These are phyloP conservation scores for Candida nemodendra DNA, from an alignment of 805 yeast genomes.

Conservation along the genomic window DNA sequence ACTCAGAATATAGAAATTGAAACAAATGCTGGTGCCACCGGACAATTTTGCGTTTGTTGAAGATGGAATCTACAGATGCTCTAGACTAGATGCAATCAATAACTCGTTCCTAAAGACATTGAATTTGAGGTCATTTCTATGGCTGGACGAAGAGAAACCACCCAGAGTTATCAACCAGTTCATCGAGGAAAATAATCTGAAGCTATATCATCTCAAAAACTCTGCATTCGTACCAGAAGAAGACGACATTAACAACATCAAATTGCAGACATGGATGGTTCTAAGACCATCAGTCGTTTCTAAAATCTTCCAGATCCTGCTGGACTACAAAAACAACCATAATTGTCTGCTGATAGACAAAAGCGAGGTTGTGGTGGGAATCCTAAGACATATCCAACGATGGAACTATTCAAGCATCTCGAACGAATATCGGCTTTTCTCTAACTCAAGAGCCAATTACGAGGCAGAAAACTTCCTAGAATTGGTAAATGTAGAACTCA, in stretches of 20 bases:
- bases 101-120: constrained; percentile 77
- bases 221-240: constrained; percentile 24
- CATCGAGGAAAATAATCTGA: constrained; percentile 55
- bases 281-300: constrained; percentile 64
- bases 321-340: constrained; percentile 58
- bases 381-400: constrained; percentile 77
- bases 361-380: constrained; percentile 75
- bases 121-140: constrained; percentile 61
- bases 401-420: constrained; percentile 87
- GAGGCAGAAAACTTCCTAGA: constrained; percentile 82
- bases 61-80: constrained; percentile 79
- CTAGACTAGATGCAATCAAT: constrained; percentile 72
- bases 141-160: constrained; percentile 84
- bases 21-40: constrained; percentile 94
- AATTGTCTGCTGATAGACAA: constrained; percentile 77
- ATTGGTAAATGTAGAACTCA: constrained; percentile 55
- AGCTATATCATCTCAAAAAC: constrained; percentile 43
- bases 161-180: constrained; percentile 67
- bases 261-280: constrained; percentile 64
- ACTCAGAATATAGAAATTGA: too few species aligned
- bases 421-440: constrained; percentile 77
- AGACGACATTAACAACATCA: constrained; percentile 23
- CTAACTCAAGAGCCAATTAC: constrained; percentile 69
- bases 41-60: constrained; percentile 91
- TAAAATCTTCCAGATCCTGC: constrained; percentile 61